phyloP scores from a whole-genome alignment of 495 filamentous ascomycete species.

The Aspergillus coremiiformis region DNA sequence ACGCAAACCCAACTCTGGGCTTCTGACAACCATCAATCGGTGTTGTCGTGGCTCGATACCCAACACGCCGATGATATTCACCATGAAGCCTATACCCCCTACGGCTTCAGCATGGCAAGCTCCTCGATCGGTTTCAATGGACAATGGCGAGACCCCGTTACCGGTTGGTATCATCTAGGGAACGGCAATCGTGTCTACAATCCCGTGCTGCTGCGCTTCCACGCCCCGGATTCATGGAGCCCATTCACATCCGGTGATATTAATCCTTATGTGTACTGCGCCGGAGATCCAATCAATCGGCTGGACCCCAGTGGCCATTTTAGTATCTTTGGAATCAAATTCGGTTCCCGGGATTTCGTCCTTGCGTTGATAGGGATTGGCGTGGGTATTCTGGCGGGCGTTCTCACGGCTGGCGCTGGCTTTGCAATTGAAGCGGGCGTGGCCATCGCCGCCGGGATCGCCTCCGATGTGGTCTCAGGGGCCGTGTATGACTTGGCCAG shows the following conservation, averaged over 20 bases:
- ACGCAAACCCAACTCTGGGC: conserved; percentile 1
- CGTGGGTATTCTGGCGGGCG: too few relatives aligned
- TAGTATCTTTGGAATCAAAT: too few relatives aligned
- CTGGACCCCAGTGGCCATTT: background rate
- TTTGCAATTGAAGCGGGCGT: too few relatives aligned
- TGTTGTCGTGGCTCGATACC: background rate
- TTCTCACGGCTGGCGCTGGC: too few relatives aligned
- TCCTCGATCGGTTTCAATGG: conserved; percentile 3
- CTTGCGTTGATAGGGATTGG: too few relatives aligned
- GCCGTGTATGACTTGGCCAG: too few relatives aligned
- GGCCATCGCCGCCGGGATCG: too few relatives aligned
- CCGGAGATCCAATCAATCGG: conserved; percentile 3
- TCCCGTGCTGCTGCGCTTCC: conserved; percentile 4
- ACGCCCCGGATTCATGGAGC: conserved; percentile 4
- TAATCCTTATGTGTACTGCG: conserved; percentile 6
- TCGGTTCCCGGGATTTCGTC: too few relatives aligned
- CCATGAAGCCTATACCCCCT: conserved; percentile 3
- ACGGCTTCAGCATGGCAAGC: background rate
- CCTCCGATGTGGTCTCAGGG: too few relatives aligned
- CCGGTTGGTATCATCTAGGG: conserved; percentile 10
- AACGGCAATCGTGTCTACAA: conserved; percentile 7
- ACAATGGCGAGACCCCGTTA: conserved; percentile 9
- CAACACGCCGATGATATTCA: background rate
- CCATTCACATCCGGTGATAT: conserved; percentile 8
- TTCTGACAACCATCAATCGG: background rate